Conservation (phyloP, 2,329 filamentous ascomycete species). For the Paecilomyces dactylethromorphus region DNA sequence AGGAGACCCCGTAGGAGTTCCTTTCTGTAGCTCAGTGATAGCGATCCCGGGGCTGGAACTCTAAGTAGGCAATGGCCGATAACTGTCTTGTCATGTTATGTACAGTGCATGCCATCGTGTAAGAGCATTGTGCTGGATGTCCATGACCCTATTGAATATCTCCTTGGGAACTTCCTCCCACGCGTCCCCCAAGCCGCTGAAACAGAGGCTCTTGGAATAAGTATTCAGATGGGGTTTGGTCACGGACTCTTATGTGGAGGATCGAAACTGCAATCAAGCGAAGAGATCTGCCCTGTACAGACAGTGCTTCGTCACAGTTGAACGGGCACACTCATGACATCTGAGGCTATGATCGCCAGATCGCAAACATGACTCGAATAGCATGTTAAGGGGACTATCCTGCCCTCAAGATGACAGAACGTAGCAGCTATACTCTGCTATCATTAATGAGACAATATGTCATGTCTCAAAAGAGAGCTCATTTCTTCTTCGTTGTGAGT, state of each 20-base stretch:
- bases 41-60: too few species aligned
- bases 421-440: background rate
- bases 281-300: background rate
- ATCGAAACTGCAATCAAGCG: background rate
- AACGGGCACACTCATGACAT: background rate
- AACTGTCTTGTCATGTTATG: too few species aligned
- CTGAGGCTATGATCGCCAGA: background rate
- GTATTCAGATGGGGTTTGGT: background rate
- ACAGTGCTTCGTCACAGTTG: background rate
- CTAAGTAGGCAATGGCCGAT: too few species aligned
- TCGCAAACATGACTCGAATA: background rate
- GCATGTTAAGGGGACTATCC: background rate
- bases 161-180: too few species aligned
- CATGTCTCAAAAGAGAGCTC: conserved; percentile 8
- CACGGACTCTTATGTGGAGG: background rate
- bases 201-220: background rate
- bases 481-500: conserved; percentile 36
- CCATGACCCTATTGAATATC: too few species aligned
- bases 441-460: background rate
- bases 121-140: too few species aligned
- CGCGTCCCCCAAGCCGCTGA: too few species aligned
- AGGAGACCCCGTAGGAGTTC: too few species aligned
- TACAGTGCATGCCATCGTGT: too few species aligned
- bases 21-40: too few species aligned
- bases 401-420: background rate